Base-by-base conservation (phyloP, 805 yeast genomes). In the Kodamaea neixiangensis region DNA sequence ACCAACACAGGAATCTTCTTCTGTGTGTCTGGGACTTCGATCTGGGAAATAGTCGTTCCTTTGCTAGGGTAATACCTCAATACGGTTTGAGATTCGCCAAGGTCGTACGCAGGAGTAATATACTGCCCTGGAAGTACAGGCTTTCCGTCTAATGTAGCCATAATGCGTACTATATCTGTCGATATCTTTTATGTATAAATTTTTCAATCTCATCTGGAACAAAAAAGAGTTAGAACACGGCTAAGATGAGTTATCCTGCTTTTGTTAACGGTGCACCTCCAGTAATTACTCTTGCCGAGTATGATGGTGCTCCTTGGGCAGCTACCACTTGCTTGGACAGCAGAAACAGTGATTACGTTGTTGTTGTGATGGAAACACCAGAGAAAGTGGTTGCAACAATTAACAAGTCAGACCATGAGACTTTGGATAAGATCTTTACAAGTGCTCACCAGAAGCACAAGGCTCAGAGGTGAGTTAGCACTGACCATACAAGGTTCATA, bases 121-220 rank as follows among this genome's bases (percentile, higher is more conserved):
- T 85, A 79, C 59, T 90, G 96, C 0, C 97, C 97, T 1, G 97
- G 97, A 18, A 65, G 55, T 21, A 62, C 68, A 18, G 50, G 31
- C 29, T 46, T 57, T 14, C 53, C 48, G 37, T 47, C 34, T 41
- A 44, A 39, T 9, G 20, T 35, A 9, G 22, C 31, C 47, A 35
- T 48, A 35, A 11, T 4, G 10, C 14, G 7, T 3, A 14, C 3
- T 20, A 35, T 43, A 40, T 37, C 44, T 19, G 39, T 13, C 21
- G 21, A 2, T 14, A 5, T 17, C 17, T 19, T 38, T 20, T 33
- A 29, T 25, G 39, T 22, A 20, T 45, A 9, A 20, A 22, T 40
- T 22, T 40, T 22, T 40, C 15, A 40, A 14, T 20, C 44, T 40
- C 44, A 22, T 22, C 44, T n/a, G 33, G 20, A 29, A 10, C 7